Evolutionary conservation across 441 rosid genomes (phyloP), one percentile per base, ranked within the genome.

Genomic region (Brassica hybrid): DNA sequence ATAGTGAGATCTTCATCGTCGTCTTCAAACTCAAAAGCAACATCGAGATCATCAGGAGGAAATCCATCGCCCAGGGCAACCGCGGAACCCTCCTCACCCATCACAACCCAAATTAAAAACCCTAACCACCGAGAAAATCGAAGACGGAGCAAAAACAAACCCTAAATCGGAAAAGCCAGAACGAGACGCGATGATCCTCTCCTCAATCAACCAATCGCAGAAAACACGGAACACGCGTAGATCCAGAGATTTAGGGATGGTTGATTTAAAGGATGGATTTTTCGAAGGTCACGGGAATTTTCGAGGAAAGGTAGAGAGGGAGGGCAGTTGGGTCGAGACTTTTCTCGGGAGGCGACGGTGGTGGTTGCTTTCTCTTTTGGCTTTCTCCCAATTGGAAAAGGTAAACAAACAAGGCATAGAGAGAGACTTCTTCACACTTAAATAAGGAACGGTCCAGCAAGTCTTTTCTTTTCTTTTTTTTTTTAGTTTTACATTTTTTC

Each of bases 1-100:
- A 93, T 85, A 57, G 78, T 12, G 72, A 90, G 67, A 32, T 78
- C 84, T 1, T 85, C 90, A n/a, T 36, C 82, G 19, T 75, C 83
- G 12, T 69, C 78, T n/a, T 69, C 89, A 21, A 83, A 69, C 25
- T 64, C 85, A 60, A 76, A 73, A 6, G 45, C 83, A n/a, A 23
- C 86, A 65, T 74, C 72, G n/a, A 71, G 64, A 74, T 65, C 86
- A 43, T 66, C 81, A 67, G 62, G 43, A 61, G 27, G 71, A 23
- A 74, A 45, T 1, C 71, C 81, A 45, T 52, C 69, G 52, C 57
- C 69, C 11, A 83, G 2, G 72, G 74, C 52, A 72, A 41, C 68
- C 73, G 50, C 50, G 48, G 78, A 25, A 73, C 78, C 68, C 23
- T 68, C 76, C 19, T 75, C 86, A 79, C 69, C 87, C 81, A 85